phyloP scores from a whole-genome alignment of 352 stramenopile species.

The Phytophthora constricta region DNA sequence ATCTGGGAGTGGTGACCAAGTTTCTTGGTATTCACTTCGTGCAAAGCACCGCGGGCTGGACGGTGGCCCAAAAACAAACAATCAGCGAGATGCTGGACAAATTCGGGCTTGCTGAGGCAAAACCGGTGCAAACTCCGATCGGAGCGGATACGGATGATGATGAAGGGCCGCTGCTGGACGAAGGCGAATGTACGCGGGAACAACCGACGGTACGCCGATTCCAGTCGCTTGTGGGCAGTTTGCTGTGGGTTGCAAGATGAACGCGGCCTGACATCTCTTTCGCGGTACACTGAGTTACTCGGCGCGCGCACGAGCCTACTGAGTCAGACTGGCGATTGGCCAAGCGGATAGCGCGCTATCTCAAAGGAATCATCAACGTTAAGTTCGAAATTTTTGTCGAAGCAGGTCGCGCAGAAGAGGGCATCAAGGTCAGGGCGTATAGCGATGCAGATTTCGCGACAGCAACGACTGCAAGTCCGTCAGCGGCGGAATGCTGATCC shows the following conservation, averaged over 20 bases:
- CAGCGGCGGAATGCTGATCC: constrained; percentile 15
- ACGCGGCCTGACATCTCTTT: constrained; percentile 36
- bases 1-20: constrained; percentile 28
- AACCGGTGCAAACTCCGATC: too few relatives aligned
- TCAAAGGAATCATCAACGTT: constrained; percentile 19
- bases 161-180: too few relatives aligned
- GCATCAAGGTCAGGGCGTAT: constrained; percentile 8
- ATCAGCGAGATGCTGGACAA: too few relatives aligned
- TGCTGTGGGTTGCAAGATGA: constrained; percentile 35
- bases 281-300: constrained; percentile 20
- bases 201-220: too few relatives aligned
- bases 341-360: constrained; percentile 24
- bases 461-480: constrained; percentile 32
- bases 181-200: too few relatives aligned
- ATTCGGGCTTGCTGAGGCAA: too few relatives aligned
- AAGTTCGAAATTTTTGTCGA: constrained; percentile 18
- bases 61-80: too few relatives aligned
- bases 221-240: too few relatives aligned
- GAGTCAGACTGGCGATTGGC: constrained; percentile 5
- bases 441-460: constrained; percentile 38
- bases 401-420: background rate
- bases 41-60: too few relatives aligned
- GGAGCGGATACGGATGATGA: too few relatives aligned
- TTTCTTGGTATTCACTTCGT: constrained; percentile 45
- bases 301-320: constrained; percentile 13